Percentiles rank a stretch among this genome's conserved stretches.
Conservation (phyloP, 2,329 filamentous ascomycete genomes). For the Sporothrix phasma region DNA sequence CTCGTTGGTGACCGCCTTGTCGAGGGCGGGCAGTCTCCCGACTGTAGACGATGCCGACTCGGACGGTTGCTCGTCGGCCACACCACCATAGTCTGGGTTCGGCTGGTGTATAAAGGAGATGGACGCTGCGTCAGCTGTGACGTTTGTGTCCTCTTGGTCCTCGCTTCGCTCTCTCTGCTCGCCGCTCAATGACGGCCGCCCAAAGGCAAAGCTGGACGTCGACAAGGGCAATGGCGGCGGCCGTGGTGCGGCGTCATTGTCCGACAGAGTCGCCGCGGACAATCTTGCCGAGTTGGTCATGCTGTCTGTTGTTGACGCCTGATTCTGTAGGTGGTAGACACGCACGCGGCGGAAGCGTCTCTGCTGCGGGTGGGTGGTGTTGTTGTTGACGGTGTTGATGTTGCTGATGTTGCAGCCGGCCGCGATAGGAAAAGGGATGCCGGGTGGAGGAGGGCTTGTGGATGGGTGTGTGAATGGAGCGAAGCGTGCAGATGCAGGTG, state of each 20-base stretch:
- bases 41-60: neutral
- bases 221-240: conserved; percentile 7
- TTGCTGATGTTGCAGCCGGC: neutral
- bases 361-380: neutral
- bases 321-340: neutral
- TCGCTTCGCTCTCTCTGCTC: neutral
- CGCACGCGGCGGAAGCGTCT: conserved; percentile 1
- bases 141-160: no score
- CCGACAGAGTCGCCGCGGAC: no score
- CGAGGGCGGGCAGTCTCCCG: neutral
- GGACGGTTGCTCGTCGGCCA: neutral
- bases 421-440: neutral
- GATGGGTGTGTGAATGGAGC: neutral
- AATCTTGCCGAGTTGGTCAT: neutral
- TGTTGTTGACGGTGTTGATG: neutral
- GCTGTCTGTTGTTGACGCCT: neutral
- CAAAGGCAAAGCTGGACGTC: conserved; percentile 3
- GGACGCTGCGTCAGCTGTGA: neutral
- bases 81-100: conserved; percentile 35
- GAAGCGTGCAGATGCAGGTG: neutral
- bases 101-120: conserved; percentile 38
- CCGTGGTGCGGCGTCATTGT: neutral
- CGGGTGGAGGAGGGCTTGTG: neutral
- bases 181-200: neutral
- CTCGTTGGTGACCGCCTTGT: neutral